These are phyloP conservation scores for Pneumocystis jirovecii DNA, from an alignment of 1,139 yeast genomes.

Conservation along the genomic window DNA sequence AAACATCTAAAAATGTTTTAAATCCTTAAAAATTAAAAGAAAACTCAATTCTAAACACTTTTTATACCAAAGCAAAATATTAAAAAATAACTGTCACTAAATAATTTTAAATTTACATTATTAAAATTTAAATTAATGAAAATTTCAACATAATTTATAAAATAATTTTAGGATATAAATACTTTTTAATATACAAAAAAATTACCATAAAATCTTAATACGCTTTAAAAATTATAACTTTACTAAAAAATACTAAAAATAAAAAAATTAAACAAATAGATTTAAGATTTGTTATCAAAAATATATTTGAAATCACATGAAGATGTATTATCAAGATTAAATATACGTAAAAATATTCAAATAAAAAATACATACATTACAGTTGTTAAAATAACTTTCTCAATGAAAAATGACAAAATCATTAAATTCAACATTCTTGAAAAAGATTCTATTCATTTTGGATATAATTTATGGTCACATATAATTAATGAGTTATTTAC, in stretches of 20 bases:
- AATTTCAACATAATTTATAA: too few species aligned
- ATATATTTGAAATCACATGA: background rate
- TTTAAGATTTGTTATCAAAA: background rate
- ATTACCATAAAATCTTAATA: background rate
- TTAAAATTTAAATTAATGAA: background rate
- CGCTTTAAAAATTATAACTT: background rate
- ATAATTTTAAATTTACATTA: too few species aligned
- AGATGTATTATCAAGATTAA: background rate
- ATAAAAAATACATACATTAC: background rate
- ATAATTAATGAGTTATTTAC: constrained; percentile 54
- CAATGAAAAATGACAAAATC: background rate
- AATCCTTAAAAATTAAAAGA: background rate
- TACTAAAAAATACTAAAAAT: background rate
- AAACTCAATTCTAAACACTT: too few species aligned
- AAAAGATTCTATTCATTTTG: constrained; percentile 74
- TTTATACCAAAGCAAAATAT: too few species aligned
- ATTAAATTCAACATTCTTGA: constrained; percentile 40
- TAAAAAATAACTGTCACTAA: too few species aligned
- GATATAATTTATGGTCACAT: constrained; percentile 65
- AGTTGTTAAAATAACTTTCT: background rate
- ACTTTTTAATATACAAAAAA: background rate
- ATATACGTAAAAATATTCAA: background rate
- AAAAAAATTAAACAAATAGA: background rate
- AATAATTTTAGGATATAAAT: background rate
- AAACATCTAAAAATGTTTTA: background rate